These are phyloP conservation scores for Przewalskia tangutica DNA, from an alignment of 257 asterid genomes.

Conservation along the genomic window DNA sequence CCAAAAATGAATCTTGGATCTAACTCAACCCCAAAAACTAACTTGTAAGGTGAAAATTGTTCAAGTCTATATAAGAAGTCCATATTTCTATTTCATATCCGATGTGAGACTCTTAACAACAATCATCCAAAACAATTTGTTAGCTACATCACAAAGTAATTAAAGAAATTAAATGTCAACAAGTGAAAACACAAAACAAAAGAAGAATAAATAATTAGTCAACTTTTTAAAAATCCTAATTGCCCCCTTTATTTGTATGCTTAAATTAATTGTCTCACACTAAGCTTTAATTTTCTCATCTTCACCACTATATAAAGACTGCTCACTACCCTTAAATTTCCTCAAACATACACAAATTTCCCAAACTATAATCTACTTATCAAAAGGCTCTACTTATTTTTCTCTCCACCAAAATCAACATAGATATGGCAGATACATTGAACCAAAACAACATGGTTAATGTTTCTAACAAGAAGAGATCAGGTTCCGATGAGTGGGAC, in stretches of 20 bases:
- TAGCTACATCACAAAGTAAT: neutral
- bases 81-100: no score
- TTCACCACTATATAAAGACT: neutral
- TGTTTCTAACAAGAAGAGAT: conserved; percentile 31
- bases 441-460: conserved; percentile 1
- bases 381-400: neutral
- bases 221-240: neutral
- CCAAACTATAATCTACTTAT: neutral
- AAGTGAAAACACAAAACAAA: neutral
- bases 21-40: no score
- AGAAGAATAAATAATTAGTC: neutral
- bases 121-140: neutral
- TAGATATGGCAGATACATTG: conserved; percentile 40
- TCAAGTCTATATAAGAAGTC: no score
- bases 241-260: neutral
- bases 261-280: neutral
- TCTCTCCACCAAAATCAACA: neutral
- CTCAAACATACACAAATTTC: neutral
- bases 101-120: no score
- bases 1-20: no score
- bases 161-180: neutral
- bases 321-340: neutral
- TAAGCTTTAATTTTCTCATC: neutral
- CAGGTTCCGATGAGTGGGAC: conserved; percentile 41
- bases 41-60: no score